phyloP scores from a whole-genome alignment of 441 rosid genomes.

The Bruguiera hainesii region DNA sequence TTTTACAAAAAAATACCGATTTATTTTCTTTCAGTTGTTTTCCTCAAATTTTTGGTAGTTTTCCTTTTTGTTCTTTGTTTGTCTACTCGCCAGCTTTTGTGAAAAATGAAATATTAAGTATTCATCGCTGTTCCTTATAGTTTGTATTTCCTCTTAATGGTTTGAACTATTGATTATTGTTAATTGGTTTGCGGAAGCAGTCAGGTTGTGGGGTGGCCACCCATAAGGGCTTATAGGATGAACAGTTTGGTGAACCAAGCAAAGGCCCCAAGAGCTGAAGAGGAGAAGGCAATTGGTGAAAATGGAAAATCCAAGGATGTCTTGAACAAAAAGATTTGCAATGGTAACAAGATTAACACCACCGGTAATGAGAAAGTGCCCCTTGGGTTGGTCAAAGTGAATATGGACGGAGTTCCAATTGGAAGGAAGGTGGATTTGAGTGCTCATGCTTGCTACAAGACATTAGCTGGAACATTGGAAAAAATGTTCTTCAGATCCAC shows the following conservation, averaged over 20 bases:
- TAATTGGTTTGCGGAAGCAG: slow-evolving; percentile 38
- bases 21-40: too few species aligned
- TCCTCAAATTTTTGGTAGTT: too few species aligned
- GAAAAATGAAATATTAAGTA: too few species aligned
- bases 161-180: background rate
- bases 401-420: slow-evolving; percentile 83
- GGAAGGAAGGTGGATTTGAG: slow-evolving; percentile 85
- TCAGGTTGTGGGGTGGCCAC: slow-evolving; percentile 99
- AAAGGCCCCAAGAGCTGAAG: slow-evolving; percentile 59
- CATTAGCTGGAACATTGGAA: slow-evolving; percentile 58
- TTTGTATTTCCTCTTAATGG: too few species aligned
- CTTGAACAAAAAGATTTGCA: slow-evolving; percentile 35
- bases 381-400: slow-evolving; percentile 79
- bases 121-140: too few species aligned
- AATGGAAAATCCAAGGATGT: slow-evolving; percentile 41
- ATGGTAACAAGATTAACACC: slow-evolving; percentile 22
- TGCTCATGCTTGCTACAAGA: slow-evolving; percentile 64
- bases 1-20: too few species aligned
- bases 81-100: too few species aligned
- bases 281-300: slow-evolving; percentile 35
- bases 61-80: too few species aligned
- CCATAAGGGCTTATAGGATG: slow-evolving; percentile 71
- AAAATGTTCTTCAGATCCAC: slow-evolving; percentile 63
- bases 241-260: slow-evolving; percentile 64
- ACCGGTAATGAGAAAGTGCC: slow-evolving; percentile 32